A percentile compares a stretch with the other conserved stretches of the same genome.
phyloP scores from a whole-genome alignment of 73 alveolate genomes.

The Tetrahymena thermophila region DNA sequence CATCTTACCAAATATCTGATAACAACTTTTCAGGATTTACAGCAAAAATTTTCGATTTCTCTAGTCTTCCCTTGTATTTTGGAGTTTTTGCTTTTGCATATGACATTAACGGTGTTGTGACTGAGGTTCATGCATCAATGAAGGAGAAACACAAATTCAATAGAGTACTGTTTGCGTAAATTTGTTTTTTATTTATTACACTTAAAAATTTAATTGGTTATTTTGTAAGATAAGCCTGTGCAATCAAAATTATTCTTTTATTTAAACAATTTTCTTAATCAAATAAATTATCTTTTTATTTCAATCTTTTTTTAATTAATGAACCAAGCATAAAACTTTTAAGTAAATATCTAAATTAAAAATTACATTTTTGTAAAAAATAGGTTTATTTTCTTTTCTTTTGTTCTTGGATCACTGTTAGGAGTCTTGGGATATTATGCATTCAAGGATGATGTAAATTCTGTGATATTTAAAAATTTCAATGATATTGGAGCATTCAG shows the following conservation, averaged over 20 bases:
- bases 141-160: neutral
- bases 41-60: neutral
- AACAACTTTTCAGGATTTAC: neutral
- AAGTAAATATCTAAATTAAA: neutral
- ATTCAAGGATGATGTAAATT: neutral
- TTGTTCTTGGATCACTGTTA: neutral
- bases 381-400: neutral
- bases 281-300: neutral
- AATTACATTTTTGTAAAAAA: neutral
- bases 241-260: neutral
- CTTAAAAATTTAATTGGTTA: neutral
- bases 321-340: neutral
- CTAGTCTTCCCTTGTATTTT: neutral
- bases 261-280: too few species aligned
- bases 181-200: neutral
- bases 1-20: neutral
- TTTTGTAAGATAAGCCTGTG: neutral
- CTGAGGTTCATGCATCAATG: neutral
- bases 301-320: neutral
- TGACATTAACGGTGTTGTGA: neutral
- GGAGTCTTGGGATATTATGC: neutral
- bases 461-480: neutral
- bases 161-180: neutral
- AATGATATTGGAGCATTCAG: neutral
- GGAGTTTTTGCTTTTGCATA: neutral